These are phyloP conservation scores for Rhinocladiella mackenziei DNA, from an alignment of 2,329 filamentous ascomycete species.

Conservation along the genomic window DNA sequence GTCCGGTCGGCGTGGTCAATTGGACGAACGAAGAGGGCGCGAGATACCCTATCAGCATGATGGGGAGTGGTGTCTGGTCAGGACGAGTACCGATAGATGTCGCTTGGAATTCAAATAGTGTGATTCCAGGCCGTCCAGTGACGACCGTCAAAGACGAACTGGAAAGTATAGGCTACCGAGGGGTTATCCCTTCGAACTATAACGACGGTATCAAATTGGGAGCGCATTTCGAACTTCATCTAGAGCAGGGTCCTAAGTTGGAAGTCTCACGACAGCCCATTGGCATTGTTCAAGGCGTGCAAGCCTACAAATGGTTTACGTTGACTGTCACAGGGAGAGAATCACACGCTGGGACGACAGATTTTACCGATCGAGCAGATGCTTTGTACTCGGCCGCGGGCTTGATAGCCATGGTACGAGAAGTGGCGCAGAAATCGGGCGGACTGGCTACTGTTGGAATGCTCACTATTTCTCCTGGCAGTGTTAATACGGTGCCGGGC, in stretches of 20 bases:
- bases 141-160: constrained; percentile 63
- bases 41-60: constrained; percentile 71
- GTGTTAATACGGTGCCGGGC: constrained; percentile 70
- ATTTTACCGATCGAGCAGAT: constrained; percentile 62
- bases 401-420: constrained; percentile 64
- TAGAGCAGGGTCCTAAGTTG: constrained; percentile 76
- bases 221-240: constrained; percentile 82
- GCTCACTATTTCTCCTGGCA: constrained; percentile 61
- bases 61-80: constrained; percentile 72
- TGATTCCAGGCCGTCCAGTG: constrained; percentile 41
- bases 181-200: constrained; percentile 48
- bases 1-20: constrained; percentile 69
- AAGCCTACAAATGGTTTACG: constrained; percentile 71
- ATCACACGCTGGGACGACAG: constrained; percentile 71
- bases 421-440: constrained; percentile 52
- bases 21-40: constrained; percentile 84
- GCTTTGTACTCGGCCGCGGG: constrained; percentile 63
- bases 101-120: constrained; percentile 59
- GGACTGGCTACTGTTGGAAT: constrained; percentile 69
- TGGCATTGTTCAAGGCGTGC: constrained; percentile 67
- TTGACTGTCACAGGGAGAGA: constrained; percentile 64
- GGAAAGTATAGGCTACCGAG: constrained; percentile 64
- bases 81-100: constrained; percentile 58
- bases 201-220: constrained; percentile 59
- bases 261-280: constrained; percentile 61